Conservation (phyloP, 2,329 filamentous ascomycete species). For the Chrysoporthe cubensis region DNA sequence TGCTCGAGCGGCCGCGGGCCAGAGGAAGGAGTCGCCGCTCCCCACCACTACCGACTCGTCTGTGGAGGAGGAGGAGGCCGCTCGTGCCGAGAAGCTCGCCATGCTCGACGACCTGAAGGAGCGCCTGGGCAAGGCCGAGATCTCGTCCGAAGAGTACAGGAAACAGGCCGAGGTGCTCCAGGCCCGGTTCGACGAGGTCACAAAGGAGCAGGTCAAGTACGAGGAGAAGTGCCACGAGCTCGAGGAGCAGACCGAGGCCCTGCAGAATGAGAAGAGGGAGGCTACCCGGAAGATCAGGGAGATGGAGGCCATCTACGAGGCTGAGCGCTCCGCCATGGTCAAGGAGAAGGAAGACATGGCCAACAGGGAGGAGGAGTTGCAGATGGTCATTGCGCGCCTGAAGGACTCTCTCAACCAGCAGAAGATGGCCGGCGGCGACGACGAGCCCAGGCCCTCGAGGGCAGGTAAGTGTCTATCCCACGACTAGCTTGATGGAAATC, state of each 20-base stretch:
- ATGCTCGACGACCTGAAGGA: conserved; percentile 84
- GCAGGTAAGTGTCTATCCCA: conserved; percentile 51
- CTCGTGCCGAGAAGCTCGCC: conserved; percentile 77
- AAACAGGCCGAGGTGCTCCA: conserved; percentile 87
- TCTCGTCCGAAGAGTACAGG: conserved; percentile 74
- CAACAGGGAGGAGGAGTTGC: conserved; percentile 86
- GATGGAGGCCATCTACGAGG: conserved; percentile 90
- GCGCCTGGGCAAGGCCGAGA: conserved; percentile 79
- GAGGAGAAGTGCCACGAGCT: conserved; percentile 88
- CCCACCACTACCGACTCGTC: conserved; percentile 45
- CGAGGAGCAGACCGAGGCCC: conserved; percentile 78
- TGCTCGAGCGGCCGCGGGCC: conserved; percentile 70
- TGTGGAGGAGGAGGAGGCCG: conserved; percentile 68
- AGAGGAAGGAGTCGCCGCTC: conserved; percentile 58
- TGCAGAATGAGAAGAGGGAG: conserved; percentile 86
- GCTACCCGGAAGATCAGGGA: conserved; percentile 82
- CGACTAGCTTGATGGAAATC: neutral
- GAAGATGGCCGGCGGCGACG: conserved; percentile 63
- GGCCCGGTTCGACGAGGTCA: conserved; percentile 81
- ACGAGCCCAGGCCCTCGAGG: conserved; percentile 62
- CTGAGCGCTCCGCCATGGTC: conserved; percentile 82
- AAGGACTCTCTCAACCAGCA: conserved; percentile 89
- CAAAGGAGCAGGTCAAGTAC: conserved; percentile 80
- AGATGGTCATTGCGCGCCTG: conserved; percentile 84
- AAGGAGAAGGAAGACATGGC: conserved; percentile 91